phyloP scores from a whole-genome alignment of 306 rosid species.

The Sicyos baderoa region DNA sequence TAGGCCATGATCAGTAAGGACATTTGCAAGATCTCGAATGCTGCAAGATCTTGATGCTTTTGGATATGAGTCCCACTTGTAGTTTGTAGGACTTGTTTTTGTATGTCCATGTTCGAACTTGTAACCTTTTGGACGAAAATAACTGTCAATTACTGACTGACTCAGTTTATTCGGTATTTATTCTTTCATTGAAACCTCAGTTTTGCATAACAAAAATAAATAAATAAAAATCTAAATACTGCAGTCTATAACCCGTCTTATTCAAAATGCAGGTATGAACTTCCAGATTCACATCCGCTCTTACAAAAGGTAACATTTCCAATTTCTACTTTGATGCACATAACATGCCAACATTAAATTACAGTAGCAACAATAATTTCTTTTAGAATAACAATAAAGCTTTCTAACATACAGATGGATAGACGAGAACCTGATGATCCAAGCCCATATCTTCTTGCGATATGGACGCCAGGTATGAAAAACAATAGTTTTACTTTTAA shows the following conservation, averaged over 20 bases:
- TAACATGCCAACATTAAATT: conserved; percentile 8
- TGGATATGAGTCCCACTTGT: no score
- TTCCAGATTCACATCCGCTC: conserved; percentile 93
- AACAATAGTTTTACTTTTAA: conserved; percentile 35
- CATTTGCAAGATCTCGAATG: no score
- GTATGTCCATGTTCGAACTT: no score
- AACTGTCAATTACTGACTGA: no score
- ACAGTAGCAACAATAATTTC: conserved; percentile 9
- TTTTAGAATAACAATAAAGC: conserved; percentile 27
- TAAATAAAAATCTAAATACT: neutral
- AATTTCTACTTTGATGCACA: conserved; percentile 52
- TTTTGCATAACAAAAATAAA: neutral
- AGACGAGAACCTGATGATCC: conserved; percentile 85
- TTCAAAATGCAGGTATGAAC: conserved; percentile 70
- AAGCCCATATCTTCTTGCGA: conserved; percentile 90
- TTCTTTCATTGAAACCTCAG: neutral
- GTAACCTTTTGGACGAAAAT: no score
- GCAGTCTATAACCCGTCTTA: conserved; percentile 19
- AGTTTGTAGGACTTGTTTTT: no score
- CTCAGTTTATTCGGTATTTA: no score
- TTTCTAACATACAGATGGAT: conserved; percentile 54
- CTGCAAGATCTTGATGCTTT: neutral
- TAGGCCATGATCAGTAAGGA: no score
- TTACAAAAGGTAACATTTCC: conserved; percentile 45
- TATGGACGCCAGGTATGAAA: conserved; percentile 92